phyloP scores from a whole-genome alignment of 164 flowering plant genomes.

The Euptelea pleiosperma region DNA sequence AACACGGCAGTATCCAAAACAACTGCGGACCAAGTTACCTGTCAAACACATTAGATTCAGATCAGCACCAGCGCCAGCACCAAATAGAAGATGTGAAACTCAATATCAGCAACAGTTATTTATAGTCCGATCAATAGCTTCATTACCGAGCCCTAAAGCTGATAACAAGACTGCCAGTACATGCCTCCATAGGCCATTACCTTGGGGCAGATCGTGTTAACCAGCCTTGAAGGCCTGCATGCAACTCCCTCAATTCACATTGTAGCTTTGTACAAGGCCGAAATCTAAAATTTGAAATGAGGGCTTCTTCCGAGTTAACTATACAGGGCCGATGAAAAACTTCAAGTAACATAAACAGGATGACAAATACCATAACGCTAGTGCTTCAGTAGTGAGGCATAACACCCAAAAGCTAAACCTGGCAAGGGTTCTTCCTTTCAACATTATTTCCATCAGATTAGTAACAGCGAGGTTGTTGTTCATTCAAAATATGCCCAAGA shows the following conservation, averaged over 20 bases:
- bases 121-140: neutral
- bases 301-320: conserved; percentile 14
- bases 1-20: conserved; percentile 1
- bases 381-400: conserved; percentile 7
- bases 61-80: neutral
- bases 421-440: neutral
- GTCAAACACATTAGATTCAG: conserved; percentile 8
- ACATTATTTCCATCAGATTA: conserved; percentile 4
- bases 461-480: conserved; percentile 2
- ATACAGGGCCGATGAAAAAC: conserved; percentile 6
- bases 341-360: conserved; percentile 14
- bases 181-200: conserved; percentile 26
- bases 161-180: conserved; percentile 29
- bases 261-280: conserved; percentile 14
- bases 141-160: conserved; percentile 20
- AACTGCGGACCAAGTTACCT: neutral
- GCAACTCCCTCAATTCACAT: conserved; percentile 17
- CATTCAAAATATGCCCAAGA: conserved; percentile 6
- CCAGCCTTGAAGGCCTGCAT: conserved; percentile 24
- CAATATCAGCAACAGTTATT: neutral
- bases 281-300: conserved; percentile 7
- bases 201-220: conserved; percentile 28
- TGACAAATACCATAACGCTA: conserved; percentile 1
- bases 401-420: conserved; percentile 9
- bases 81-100: neutral